Percentiles rank a stretch among this genome's conserved stretches.
Conservation (phyloP, 768 basidiomycete species). For the Agaricus sinodeliciosus region DNA sequence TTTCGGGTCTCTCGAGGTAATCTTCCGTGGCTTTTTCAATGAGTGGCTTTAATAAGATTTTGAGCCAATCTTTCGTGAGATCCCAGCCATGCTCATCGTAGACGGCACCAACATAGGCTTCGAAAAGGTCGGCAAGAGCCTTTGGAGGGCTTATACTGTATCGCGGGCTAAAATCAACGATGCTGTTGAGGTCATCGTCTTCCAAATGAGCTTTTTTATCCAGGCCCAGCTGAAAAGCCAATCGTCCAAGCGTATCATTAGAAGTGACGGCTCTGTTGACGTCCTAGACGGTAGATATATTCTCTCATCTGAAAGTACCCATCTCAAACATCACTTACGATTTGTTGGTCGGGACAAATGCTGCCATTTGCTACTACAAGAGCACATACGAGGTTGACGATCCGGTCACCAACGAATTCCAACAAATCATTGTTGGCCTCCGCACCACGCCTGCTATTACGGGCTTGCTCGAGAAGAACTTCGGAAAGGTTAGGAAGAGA, state of each 20-base stretch:
- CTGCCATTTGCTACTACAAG: conserved; percentile 22
- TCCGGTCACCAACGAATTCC: conserved; percentile 27
- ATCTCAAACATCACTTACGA: conserved; percentile 12
- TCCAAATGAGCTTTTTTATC: conserved; percentile 20
- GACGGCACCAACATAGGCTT: conserved; percentile 23
- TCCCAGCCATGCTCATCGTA: conserved; percentile 23
- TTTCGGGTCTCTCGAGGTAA: not conserved
- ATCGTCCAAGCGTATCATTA: conserved; percentile 25
- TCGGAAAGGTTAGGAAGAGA: not conserved
- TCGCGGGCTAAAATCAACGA: conserved; percentile 17
- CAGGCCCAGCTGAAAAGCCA: conserved; percentile 21
- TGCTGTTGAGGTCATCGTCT: conserved; percentile 9
- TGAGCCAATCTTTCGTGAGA: conserved; percentile 16
- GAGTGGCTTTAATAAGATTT: too few relatives aligned
- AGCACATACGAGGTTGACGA: conserved; percentile 23
- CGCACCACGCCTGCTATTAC: conserved; percentile 19
- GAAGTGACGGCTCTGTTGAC: conserved; percentile 20
- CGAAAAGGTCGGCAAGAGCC: conserved; percentile 25
- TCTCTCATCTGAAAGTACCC: not conserved
- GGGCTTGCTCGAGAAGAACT: conserved; percentile 13
- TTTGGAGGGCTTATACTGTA: conserved; percentile 19
- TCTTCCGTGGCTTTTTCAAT: conserved; percentile 8
- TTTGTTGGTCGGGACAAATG: conserved; percentile 22
- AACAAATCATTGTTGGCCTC: conserved; percentile 24
- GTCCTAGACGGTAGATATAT: conserved; percentile 9